Evolutionary conservation across 371 early-diverging fungal species (phyloP).

Genomic region (Mucor plumbeus): DNA sequence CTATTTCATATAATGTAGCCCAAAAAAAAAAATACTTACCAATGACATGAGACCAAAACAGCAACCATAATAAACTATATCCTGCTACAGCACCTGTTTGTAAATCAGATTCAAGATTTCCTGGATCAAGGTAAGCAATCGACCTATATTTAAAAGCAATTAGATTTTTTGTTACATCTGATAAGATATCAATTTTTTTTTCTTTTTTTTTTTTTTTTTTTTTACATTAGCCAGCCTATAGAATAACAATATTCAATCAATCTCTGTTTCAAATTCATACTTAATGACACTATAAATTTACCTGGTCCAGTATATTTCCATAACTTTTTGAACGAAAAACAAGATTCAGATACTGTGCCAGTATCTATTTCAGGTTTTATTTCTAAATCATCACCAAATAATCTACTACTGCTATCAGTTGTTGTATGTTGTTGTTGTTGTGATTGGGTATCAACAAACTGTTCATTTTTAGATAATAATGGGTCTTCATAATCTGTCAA

Average conservation of each 20-base stretch:
- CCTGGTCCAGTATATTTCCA: slow-evolving; percentile 65
- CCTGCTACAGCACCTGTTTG: slow-evolving; percentile 74
- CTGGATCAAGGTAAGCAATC: slow-evolving; percentile 79
- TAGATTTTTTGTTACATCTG: not conserved
- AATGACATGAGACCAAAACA: slow-evolving; percentile 69
- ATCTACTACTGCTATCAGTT: not conserved
- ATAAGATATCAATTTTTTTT: not conserved
- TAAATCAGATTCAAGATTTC: slow-evolving; percentile 75
- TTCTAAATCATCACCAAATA: slow-evolving; percentile 41
- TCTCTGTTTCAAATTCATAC: not conserved
- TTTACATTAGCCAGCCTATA: slow-evolving; percentile 53
- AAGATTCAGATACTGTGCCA: slow-evolving; percentile 33
- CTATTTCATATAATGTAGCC: no score
- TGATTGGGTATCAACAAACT: slow-evolving; percentile 2
- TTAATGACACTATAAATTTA: slow-evolving; percentile 9
- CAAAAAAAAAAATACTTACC: slow-evolving; percentile 36
- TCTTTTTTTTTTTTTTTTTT: not conserved
- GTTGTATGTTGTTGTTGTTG: not conserved
- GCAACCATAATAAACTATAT: slow-evolving; percentile 67
- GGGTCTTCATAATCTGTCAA: slow-evolving; percentile 20
- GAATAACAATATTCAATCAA: not conserved
- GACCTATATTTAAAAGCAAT: slow-evolving; percentile 46
- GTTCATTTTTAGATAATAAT: slow-evolving; percentile 7
- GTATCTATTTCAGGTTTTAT: slow-evolving; percentile 52
- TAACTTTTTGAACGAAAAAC: slow-evolving; percentile 56